Base-by-base conservation (phyloP, 1,284 basidiomycete genomes). In the Mycena sp. region DNA sequence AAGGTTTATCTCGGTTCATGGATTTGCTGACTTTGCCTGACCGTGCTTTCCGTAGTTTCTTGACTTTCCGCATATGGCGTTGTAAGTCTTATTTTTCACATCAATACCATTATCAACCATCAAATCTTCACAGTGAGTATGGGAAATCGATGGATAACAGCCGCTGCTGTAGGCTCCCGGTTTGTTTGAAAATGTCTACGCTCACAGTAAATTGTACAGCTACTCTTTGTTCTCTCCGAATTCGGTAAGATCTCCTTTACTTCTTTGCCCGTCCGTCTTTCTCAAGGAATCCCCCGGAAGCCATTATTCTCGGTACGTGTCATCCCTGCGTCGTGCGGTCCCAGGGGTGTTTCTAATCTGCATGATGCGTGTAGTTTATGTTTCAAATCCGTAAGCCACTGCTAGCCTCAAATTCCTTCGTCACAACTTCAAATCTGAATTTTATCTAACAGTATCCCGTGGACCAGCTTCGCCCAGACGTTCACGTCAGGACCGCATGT, bases 31-130 rank as follows among this genome's bases (percentile, higher is more conserved):
- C 46, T 44, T 29, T 19, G 35, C 17, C 52, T n/a, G 40, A 37
- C 9, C 29, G 9, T 14, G 49, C 4, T 44, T 30, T 35, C n/a
- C 29, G 37, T 50, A 81, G 81, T 65, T 86, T 85, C 75, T 76
- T 85, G 60, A 74, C 80, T 4, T 69, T 79, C 62, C 78, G 84
- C 14, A 77, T 85, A 6, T 85, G 80, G 80, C 75, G 75, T 63
- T 64, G 83, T 84, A 66, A 69, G 82, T 46, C 32, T n/a, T 16
- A 50, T 30, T 21, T 23, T 43, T 40, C 16, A 16, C 43, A 35
- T 26, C 11, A n/a, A 37, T 51, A 12, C 4, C 46, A 43, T 28
- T 37, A 28, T 63, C 25, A 29, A 50, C 14, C 50, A 61, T 30
- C 54, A 53, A 19, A 21, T 4, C 6, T 30, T 6, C 55, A 11